Conservation (phyloP, 495 filamentous ascomycete genomes). For the Podospora anserina region DNA sequence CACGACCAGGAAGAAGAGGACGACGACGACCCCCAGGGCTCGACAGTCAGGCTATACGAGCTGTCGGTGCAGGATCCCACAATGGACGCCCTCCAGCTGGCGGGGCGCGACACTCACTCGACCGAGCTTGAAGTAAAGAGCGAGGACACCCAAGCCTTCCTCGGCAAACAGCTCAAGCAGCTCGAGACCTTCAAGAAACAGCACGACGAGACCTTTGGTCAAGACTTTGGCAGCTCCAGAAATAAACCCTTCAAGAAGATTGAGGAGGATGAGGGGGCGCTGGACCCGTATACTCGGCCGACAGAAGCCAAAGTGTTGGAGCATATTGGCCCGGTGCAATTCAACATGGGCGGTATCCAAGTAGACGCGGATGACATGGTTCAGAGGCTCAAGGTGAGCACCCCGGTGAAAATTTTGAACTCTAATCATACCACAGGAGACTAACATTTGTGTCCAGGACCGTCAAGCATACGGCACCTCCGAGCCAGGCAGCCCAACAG, state of each 20-base stretch:
- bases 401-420: not conserved
- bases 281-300: conserved; percentile 33
- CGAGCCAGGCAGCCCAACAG: conserved; percentile 33
- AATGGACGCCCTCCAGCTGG: conserved; percentile 54
- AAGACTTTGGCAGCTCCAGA: conserved; percentile 35
- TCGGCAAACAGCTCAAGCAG: conserved; percentile 65
- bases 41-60: conserved; percentile 72
- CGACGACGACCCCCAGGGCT: conserved; percentile 40
- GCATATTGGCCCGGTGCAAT: conserved; percentile 92
- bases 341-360: conserved; percentile 96
- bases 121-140: conserved; percentile 64
- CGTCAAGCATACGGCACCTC: conserved; percentile 44
- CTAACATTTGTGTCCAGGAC: conserved; percentile 36
- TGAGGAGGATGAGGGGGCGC: conserved; percentile 19
- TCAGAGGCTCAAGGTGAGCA: conserved; percentile 73
- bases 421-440: not conserved
- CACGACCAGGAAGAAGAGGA: conserved; percentile 31
- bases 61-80: conserved; percentile 71
- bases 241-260: conserved; percentile 40
- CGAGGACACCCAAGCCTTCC: conserved; percentile 76
- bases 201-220: conserved; percentile 51
- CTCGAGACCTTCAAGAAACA: conserved; percentile 61
- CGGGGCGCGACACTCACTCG: conserved; percentile 47
- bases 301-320: conserved; percentile 66
- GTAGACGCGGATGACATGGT: conserved; percentile 96